These are phyloP conservation scores for Lasiodiplodia gonubiensis DNA, from an alignment of 2,329 filamentous ascomycete species.

Conservation along the genomic window DNA sequence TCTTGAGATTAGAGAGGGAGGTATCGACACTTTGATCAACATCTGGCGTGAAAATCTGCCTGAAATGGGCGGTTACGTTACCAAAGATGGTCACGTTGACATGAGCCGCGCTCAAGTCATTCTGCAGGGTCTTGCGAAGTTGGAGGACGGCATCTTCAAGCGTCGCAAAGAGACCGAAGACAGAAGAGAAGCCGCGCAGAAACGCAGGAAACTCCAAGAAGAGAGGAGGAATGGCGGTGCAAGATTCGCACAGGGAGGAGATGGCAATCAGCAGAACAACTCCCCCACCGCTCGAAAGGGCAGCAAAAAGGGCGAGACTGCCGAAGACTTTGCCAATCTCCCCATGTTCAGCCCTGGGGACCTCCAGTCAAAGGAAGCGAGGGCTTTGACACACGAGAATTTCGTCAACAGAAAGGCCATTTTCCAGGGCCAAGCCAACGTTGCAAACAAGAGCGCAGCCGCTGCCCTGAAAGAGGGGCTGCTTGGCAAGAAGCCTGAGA, in stretches of 20 bases:
- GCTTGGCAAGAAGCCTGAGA: slow-evolving; percentile 51
- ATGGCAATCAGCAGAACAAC: slow-evolving; percentile 17
- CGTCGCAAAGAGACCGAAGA: slow-evolving; percentile 86
- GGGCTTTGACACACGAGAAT: slow-evolving; percentile 81
- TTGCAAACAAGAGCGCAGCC: slow-evolving; percentile 93
- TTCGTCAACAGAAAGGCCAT: slow-evolving; percentile 74
- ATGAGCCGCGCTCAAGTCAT: slow-evolving; percentile 86
- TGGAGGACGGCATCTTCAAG: slow-evolving; percentile 92
- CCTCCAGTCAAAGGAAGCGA: slow-evolving; percentile 44
- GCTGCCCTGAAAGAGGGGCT: slow-evolving; percentile 82
- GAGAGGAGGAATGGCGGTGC: slow-evolving; percentile 24
- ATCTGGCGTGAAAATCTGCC: slow-evolving; percentile 96
- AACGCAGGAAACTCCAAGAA: slow-evolving; percentile 27
- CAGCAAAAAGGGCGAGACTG: slow-evolving; percentile 25
- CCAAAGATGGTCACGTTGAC: slow-evolving; percentile 91
- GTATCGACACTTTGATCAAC: slow-evolving; percentile 93
- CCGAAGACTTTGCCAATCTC: slow-evolving; percentile 39
- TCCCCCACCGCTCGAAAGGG: slow-evolving; percentile 15
- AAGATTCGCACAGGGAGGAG: not conserved
- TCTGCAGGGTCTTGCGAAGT: slow-evolving; percentile 82
- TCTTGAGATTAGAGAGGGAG: slow-evolving; percentile 94
- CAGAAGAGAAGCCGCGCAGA: slow-evolving; percentile 48
- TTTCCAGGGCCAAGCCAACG: slow-evolving; percentile 64
- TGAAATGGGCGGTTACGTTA: slow-evolving; percentile 92
- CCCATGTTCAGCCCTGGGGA: slow-evolving; percentile 44